Conservation (phyloP, 1,284 basidiomycete species). For the Marasmius fiardii region DNA sequence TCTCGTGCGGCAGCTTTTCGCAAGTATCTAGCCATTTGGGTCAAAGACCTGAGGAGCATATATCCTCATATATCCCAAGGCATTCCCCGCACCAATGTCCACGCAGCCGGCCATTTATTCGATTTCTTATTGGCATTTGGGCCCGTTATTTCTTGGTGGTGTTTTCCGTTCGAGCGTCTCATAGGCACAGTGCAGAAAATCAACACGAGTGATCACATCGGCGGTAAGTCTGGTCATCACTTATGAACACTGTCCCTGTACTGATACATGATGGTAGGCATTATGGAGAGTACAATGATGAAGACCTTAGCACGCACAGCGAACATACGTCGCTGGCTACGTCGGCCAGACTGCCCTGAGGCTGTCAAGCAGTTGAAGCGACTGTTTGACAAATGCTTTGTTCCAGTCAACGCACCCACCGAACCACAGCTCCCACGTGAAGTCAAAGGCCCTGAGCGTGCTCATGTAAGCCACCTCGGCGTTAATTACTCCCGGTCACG, state of each 20-base stretch:
- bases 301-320: conserved; percentile 14
- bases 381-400: conserved; percentile 20
- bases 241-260: conserved; percentile 7
- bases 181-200: conserved; percentile 26
- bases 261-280: conserved; percentile 9
- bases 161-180: conserved; percentile 30
- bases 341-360: conserved; percentile 16
- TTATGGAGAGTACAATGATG: conserved; percentile 14
- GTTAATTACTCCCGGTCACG: conserved; percentile 10
- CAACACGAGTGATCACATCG: conserved; percentile 21
- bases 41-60: conserved; percentile 11
- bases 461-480: conserved; percentile 15
- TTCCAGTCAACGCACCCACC: neutral
- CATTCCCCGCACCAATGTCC: conserved; percentile 18
- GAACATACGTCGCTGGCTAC: conserved; percentile 18
- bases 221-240: conserved; percentile 2
- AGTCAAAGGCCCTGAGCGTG: conserved; percentile 4
- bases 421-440: neutral
- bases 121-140: conserved; percentile 31
- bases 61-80: conserved; percentile 8
- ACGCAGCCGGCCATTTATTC: conserved; percentile 28
- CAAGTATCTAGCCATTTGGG: conserved; percentile 12
- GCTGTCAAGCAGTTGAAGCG: conserved; percentile 17
- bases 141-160: conserved; percentile 33
- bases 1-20: conserved; percentile 6